Percentiles rank a stretch among this genome's conserved stretches.
These are phyloP conservation scores for Colletotrichum sp. DNA, from an alignment of 2,329 filamentous ascomycete genomes.

Conservation along the genomic window DNA sequence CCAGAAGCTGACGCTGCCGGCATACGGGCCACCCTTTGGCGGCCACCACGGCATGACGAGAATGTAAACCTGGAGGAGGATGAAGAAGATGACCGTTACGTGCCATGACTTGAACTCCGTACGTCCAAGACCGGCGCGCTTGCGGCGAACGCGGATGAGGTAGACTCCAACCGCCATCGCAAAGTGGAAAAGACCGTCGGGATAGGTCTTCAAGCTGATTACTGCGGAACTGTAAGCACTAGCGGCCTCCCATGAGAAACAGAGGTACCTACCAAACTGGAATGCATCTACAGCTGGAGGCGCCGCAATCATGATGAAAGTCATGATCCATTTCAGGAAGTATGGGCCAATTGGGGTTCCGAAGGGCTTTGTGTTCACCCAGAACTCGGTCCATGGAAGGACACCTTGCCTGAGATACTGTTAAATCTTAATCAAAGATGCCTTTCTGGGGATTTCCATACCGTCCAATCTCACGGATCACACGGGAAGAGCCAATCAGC, in stretches of 20 bases:
- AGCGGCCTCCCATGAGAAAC: rapidly evolving
- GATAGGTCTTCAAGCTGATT: slow-evolving; percentile 63
- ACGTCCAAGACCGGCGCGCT: slow-evolving; percentile 48
- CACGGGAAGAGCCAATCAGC: slow-evolving; percentile 56
- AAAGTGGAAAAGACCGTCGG: slow-evolving; percentile 60
- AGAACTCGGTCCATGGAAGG: slow-evolving; percentile 62
- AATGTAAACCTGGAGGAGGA: slow-evolving; percentile 63
- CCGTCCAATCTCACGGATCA: slow-evolving; percentile 64
- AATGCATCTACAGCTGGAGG: slow-evolving; percentile 69
- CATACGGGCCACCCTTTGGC: slow-evolving; percentile 60
- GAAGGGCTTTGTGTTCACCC: slow-evolving; percentile 67
- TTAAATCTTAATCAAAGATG: background rate
- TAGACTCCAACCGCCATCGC: slow-evolving; percentile 61
- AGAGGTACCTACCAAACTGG: slow-evolving; percentile 49
- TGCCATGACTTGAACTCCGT: slow-evolving; percentile 65
- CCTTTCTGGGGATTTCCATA: slow-evolving; percentile 19
- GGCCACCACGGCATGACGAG: slow-evolving; percentile 78
- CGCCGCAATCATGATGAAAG: slow-evolving; percentile 62
- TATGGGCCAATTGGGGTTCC: slow-evolving; percentile 67
- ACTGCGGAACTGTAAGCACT: slow-evolving; percentile 39
- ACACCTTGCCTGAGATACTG: slow-evolving; percentile 54
- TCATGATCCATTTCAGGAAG: slow-evolving; percentile 59
- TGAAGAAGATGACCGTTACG: slow-evolving; percentile 60
- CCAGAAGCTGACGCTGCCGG: slow-evolving; percentile 74
- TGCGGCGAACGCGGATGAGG: slow-evolving; percentile 59